Evolutionary conservation across 306 rosid species (phyloP).

Genomic region (Fragaria vesca): DNA sequence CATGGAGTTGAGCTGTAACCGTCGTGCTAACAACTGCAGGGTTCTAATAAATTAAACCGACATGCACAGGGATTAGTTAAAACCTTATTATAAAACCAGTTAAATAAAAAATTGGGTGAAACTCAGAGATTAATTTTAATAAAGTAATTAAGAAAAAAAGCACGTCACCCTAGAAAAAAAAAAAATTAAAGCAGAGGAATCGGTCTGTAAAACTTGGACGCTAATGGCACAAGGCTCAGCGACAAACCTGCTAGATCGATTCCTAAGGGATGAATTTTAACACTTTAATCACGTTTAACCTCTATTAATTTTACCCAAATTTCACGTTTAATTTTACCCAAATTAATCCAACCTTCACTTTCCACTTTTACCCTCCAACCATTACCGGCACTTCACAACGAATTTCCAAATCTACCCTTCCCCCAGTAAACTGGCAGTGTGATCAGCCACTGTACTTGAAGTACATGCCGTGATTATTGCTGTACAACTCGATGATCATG

Average conservation of each 20-base stretch:
- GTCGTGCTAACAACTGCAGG: constrained; percentile 35
- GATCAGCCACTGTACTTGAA: constrained; percentile 2
- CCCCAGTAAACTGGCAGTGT: neutral
- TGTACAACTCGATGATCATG: constrained; percentile 24
- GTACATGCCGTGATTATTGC: constrained; percentile 28
- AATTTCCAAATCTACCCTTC: constrained; percentile 19
- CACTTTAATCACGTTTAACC: constrained; percentile 17
- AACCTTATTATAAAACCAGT: neutral
- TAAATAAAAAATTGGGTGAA: constrained; percentile 1
- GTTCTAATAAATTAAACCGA: constrained; percentile 18
- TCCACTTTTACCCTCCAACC: constrained; percentile 8
- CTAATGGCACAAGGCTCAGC: constrained; percentile 43
- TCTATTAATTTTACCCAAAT: constrained; percentile 1
- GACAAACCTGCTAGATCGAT: constrained; percentile 51
- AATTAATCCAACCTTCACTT: neutral
- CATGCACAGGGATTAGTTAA: constrained; percentile 21
- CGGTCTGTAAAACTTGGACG: constrained; percentile 39
- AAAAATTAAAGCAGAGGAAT: constrained; percentile 34
- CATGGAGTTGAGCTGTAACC: constrained; percentile 30
- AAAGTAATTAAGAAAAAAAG: constrained; percentile 1
- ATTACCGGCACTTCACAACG: neutral
- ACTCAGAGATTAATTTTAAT: neutral
- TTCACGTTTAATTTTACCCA: neutral
- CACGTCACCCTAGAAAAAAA: constrained; percentile 20
- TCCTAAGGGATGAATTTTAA: constrained; percentile 38